Conservation (phyloP, 2,329 filamentous ascomycete species). For the Cercospora zeina region DNA sequence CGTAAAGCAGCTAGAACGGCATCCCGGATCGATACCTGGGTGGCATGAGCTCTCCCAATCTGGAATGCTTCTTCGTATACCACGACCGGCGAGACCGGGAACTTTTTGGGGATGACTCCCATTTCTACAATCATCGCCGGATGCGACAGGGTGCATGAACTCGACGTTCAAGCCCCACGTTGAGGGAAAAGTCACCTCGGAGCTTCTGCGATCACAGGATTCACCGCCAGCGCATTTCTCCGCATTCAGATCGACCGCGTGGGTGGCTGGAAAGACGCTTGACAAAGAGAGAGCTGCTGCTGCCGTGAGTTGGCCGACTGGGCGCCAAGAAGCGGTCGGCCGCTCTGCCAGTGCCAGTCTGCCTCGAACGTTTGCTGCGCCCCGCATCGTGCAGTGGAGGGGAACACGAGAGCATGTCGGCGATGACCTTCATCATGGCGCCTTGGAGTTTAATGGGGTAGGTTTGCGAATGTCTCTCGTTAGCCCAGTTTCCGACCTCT, state of each 20-base stretch:
- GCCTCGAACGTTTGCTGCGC: slow-evolving; percentile 3
- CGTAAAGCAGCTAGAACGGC: slow-evolving; percentile 1
- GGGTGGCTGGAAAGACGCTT: slow-evolving; percentile 5
- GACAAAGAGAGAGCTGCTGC: slow-evolving; percentile 4
- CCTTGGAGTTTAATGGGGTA: slow-evolving; percentile 2
- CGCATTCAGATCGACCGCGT: slow-evolving; percentile 1
- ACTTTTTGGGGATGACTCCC: not conserved
- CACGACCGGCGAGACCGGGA: not conserved
- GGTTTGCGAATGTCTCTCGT: not conserved
- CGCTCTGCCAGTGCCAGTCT: not conserved
- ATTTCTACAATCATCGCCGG: not conserved
- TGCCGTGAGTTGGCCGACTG: not conserved
- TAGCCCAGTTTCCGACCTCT: not conserved
- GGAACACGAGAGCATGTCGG: slow-evolving; percentile 9
- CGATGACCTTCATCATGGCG: slow-evolving; percentile 6
- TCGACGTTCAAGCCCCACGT: not conserved
- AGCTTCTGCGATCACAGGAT: no score
- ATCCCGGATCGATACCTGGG: slow-evolving; percentile 4
- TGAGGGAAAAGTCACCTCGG: not conserved
- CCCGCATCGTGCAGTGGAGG: slow-evolving; percentile 1
- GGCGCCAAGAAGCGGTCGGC: slow-evolving; percentile 11
- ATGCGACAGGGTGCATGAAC: not conserved
- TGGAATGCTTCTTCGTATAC: not conserved
- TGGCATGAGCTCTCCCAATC: slow-evolving; percentile 8
- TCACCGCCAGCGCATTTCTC: not conserved